Percentiles rank a stretch among this genome's conserved stretches.
These are phyloP conservation scores for Physcia stellaris DNA, from an alignment of 495 filamentous ascomycete species.

Conservation along the genomic window DNA sequence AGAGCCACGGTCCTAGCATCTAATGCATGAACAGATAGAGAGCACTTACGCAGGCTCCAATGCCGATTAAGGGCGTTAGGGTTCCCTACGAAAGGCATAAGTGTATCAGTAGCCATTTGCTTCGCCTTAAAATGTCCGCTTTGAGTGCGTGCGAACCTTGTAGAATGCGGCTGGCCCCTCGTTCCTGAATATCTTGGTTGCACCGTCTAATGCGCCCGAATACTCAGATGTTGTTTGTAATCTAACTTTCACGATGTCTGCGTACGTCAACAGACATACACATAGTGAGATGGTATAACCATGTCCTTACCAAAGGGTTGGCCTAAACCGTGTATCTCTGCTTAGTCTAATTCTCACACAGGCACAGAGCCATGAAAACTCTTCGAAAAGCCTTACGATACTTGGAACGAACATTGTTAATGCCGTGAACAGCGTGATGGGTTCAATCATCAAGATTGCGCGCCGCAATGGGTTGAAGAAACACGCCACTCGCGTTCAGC, in stretches of 20 bases:
- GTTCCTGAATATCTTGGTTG: slow-evolving; percentile 67
- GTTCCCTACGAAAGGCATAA: slow-evolving; percentile 44
- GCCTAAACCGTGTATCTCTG: slow-evolving; percentile 33
- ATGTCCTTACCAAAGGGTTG: slow-evolving; percentile 66
- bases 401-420: too few relatives aligned
- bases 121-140: too few relatives aligned
- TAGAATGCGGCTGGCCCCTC: slow-evolving; percentile 92
- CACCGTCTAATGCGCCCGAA: slow-evolving; percentile 64
- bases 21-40: slow-evolving; percentile 39
- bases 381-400: too few relatives aligned
- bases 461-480: too few relatives aligned
- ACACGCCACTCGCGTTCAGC: too few relatives aligned
- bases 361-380: neutral
- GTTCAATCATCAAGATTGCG: too few relatives aligned
- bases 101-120: neutral
- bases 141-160: too few relatives aligned
- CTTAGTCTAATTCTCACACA: neutral
- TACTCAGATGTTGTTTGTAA: slow-evolving; percentile 81
- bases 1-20: slow-evolving; percentile 57
- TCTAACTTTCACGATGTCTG: slow-evolving; percentile 96
- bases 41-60: slow-evolving; percentile 74
- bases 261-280: slow-evolving; percentile 5
- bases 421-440: too few relatives aligned
- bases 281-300: neutral
- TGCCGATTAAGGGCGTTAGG: slow-evolving; percentile 87